phyloP scores from a whole-genome alignment of 129 eudicot species.

The Chrysanthemum makinoi region DNA sequence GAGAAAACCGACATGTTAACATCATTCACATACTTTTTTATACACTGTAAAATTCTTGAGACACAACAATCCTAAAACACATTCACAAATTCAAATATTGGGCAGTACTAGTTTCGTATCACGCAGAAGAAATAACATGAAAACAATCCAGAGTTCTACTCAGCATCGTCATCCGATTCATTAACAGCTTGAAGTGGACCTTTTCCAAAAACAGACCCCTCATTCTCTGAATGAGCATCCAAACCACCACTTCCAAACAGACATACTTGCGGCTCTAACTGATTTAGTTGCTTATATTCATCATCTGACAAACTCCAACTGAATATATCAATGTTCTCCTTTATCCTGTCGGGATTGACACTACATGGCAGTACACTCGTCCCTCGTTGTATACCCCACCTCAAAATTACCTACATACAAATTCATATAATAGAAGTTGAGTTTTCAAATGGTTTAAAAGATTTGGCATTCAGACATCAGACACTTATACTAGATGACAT shows the following conservation, averaged over 20 bases:
- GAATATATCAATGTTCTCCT: slow-evolving; percentile 43
- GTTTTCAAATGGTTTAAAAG: neutral
- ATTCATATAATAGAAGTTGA: neutral
- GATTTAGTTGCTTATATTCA: slow-evolving; percentile 47
- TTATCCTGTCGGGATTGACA: slow-evolving; percentile 47
- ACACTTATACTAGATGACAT: neutral
- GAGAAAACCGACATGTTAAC: neutral
- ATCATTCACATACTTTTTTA: neutral
- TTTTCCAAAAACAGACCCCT: slow-evolving; percentile 34
- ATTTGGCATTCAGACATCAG: neutral
- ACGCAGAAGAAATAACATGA: neutral
- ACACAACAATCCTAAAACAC: slow-evolving; percentile 17
- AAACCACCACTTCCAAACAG: slow-evolving; percentile 42
- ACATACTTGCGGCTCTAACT: slow-evolving; percentile 52
- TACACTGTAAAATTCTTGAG: slow-evolving; percentile 13
- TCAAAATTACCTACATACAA: slow-evolving; percentile 39
- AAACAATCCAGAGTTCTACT: slow-evolving; percentile 4
- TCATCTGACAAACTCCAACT: slow-evolving; percentile 39
- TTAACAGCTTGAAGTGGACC: slow-evolving; percentile 60
- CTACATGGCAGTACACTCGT: slow-evolving; percentile 58
- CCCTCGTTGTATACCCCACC: slow-evolving; percentile 59
- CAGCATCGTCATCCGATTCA: slow-evolving; percentile 45
- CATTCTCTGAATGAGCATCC: slow-evolving; percentile 33
- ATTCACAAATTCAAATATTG: slow-evolving; percentile 17
- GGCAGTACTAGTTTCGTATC: neutral